Evolutionary conservation across 176 grass and related monocot genomes (phyloP).

Genomic region (Triticum turgidum): DNA sequence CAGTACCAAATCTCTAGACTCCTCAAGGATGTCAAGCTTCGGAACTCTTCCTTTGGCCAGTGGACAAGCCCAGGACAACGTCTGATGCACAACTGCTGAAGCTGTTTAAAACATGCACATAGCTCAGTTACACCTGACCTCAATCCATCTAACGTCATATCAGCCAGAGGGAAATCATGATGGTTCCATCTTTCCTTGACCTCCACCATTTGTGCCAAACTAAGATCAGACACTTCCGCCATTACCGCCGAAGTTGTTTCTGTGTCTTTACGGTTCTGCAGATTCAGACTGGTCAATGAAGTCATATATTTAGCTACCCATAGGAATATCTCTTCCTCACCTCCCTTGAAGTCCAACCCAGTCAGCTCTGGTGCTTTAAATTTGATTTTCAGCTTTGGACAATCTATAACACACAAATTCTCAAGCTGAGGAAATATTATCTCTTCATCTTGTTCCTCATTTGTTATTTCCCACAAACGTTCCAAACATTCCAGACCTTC

Average conservation of each 20-base stretch:
- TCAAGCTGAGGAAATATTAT: background rate
- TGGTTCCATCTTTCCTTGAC: background rate
- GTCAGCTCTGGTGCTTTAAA: background rate
- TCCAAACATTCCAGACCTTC: background rate
- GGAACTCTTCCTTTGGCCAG: background rate
- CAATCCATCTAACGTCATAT: rapidly evolving
- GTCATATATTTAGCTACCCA: background rate
- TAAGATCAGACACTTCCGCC: background rate
- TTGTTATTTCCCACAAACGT: background rate
- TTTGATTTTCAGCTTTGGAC: background rate
- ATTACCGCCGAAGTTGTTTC: background rate
- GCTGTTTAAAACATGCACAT: background rate
- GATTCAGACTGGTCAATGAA: background rate
- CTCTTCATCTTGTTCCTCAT: background rate
- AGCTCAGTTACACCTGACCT: background rate
- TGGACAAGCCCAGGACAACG: background rate
- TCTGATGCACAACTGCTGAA: background rate
- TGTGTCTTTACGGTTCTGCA: rapidly evolving
- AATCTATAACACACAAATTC: background rate
- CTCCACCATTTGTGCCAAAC: background rate
- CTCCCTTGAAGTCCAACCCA: background rate
- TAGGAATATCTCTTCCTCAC: background rate
- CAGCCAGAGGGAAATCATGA: background rate
- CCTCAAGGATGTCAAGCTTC: background rate
- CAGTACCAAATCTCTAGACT: rapidly evolving